These are phyloP conservation scores for Fraxinus baroniana DNA, from an alignment of 305 asterid genomes.

Conservation along the genomic window DNA sequence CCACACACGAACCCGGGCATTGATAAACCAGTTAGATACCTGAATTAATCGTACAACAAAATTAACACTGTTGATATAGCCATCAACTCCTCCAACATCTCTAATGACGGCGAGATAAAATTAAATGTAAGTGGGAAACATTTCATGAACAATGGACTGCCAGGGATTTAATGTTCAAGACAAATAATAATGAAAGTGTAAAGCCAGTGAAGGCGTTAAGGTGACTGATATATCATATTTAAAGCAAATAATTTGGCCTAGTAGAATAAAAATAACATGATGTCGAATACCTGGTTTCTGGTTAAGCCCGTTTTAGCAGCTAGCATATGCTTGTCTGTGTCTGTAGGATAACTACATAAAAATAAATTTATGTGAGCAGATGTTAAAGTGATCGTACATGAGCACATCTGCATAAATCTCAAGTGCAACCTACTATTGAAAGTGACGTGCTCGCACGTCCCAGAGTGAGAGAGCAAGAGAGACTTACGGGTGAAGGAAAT, in stretches of 20 bases:
- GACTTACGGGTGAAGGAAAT: conserved; percentile 88
- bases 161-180: neutral
- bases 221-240: neutral
- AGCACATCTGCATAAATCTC: neutral
- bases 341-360: conserved; percentile 71
- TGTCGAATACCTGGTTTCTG: conserved; percentile 59
- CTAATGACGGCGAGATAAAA: neutral
- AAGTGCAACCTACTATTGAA: neutral
- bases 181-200: neutral
- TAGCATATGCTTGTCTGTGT: conserved; percentile 80
- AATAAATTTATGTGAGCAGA: neutral
- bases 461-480: neutral
- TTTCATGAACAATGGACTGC: neutral
- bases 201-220: neutral
- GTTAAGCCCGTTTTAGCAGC: conserved; percentile 87
- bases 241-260: neutral
- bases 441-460: neutral
- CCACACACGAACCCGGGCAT: conserved; percentile 87
- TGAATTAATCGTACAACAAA: conserved; percentile 11
- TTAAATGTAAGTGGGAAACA: neutral
- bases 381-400: neutral
- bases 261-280: neutral
- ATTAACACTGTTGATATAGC: neutral
- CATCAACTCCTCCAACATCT: neutral
- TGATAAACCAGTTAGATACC: conserved; percentile 89